phyloP scores from a whole-genome alignment of 495 filamentous ascomycete species.

The Penicillium soppii region DNA sequence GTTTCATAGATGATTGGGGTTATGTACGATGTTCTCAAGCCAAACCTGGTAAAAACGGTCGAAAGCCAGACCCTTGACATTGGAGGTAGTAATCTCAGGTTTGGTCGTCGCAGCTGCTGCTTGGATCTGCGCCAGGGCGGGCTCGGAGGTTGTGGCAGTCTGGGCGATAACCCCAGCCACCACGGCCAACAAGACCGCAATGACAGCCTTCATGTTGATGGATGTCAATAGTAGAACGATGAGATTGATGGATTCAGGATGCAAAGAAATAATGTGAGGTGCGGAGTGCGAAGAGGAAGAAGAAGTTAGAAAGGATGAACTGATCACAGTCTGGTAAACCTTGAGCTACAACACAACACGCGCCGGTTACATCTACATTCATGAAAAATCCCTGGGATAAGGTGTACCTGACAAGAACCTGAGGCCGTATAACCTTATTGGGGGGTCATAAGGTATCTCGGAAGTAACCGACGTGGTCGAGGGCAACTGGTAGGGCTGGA shows the following conservation, averaged over 20 bases:
- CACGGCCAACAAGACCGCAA: slow-evolving; percentile 20
- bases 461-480: background rate
- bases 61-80: slow-evolving; percentile 63
- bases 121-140: slow-evolving; percentile 26
- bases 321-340: background rate
- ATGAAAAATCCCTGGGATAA: background rate
- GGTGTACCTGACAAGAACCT: background rate
- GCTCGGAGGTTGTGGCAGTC: slow-evolving; percentile 26
- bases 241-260: background rate
- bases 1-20: slow-evolving; percentile 29
- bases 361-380: slow-evolving; percentile 1
- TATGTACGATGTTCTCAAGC: slow-evolving; percentile 67
- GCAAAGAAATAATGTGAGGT: too few relatives aligned
- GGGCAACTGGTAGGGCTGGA: background rate
- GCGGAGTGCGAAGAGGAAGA: background rate
- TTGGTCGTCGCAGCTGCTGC: slow-evolving; percentile 28
- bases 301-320: background rate
- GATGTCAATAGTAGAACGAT: background rate
- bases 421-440: background rate
- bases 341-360: background rate
- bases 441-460: background rate
- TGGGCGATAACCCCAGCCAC: slow-evolving; percentile 24
- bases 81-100: slow-evolving; percentile 49
- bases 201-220: slow-evolving; percentile 25
- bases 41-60: slow-evolving; percentile 68